Evolutionary conservation across 2,329 filamentous ascomycete species (phyloP).

Genomic region (Trichoderma breve): DNA sequence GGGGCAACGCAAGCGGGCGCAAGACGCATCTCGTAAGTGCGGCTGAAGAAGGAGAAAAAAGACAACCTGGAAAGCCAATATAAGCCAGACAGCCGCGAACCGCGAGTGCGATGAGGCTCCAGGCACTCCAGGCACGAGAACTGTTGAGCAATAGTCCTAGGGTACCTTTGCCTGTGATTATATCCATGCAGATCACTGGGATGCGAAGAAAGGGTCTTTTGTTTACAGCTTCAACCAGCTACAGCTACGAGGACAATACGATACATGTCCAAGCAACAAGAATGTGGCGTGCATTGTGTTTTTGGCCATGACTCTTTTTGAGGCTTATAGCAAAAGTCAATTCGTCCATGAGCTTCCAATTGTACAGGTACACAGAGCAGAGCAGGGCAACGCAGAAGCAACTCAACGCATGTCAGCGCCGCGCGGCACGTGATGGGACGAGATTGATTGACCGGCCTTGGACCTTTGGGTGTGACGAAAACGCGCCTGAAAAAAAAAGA

Average conservation of each 20-base stretch:
- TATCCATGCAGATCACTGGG: background rate
- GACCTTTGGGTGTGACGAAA: constrained; percentile 1
- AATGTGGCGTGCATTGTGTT: background rate
- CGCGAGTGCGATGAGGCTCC: background rate
- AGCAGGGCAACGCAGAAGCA: background rate
- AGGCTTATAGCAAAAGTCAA: background rate
- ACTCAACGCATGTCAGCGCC: background rate
- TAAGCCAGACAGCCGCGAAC: constrained; percentile 4
- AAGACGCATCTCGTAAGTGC: constrained; percentile 14
- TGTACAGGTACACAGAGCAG: background rate
- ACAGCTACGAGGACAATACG: background rate
- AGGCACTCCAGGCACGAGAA: background rate
- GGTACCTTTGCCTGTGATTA: background rate
- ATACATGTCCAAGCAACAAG: background rate
- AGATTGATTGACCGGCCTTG: background rate
- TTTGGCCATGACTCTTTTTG: background rate
- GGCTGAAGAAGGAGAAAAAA: constrained; percentile 1
- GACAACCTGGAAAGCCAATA: background rate
- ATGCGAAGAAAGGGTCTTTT: background rate
- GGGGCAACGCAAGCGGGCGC: background rate
- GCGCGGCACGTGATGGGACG: background rate
- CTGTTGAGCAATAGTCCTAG: background rate
- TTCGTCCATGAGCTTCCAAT: background rate
- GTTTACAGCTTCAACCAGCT: background rate
- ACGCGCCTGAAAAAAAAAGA: constrained; percentile 6